A percentile compares a stretch with the other conserved stretches of the same genome.
phyloP scores from a whole-genome alignment of 2,329 filamentous ascomycete species.

The Cladosporium sp. region DNA sequence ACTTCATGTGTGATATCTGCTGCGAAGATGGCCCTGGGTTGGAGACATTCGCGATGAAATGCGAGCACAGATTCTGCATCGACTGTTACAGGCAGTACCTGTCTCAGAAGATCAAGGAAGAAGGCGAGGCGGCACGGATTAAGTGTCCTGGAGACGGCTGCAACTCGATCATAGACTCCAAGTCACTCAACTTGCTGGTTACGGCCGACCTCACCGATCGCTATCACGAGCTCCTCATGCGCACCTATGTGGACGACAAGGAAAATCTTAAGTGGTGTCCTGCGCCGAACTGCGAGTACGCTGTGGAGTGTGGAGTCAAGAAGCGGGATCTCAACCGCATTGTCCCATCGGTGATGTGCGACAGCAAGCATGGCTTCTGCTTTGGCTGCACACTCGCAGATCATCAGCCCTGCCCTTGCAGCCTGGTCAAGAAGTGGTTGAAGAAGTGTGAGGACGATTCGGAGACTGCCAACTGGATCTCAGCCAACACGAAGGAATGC shows the following conservation, averaged over 20 bases:
- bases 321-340: slow-evolving; percentile 80
- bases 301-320: slow-evolving; percentile 84
- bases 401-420: slow-evolving; percentile 90
- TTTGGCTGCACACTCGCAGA: slow-evolving; percentile 90
- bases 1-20: slow-evolving; percentile 92
- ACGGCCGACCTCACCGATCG: slow-evolving; percentile 57
- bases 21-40: slow-evolving; percentile 81
- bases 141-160: slow-evolving; percentile 89
- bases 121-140: slow-evolving; percentile 92
- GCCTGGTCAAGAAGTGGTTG: slow-evolving; percentile 89
- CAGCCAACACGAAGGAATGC: slow-evolving; percentile 97
- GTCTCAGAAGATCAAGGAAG: slow-evolving; percentile 87
- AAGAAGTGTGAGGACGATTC: slow-evolving; percentile 99
- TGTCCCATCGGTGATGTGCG: slow-evolving; percentile 86
- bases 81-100: slow-evolving; percentile 92
- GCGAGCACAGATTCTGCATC: slow-evolving; percentile 88
- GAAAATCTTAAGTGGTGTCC: slow-evolving; percentile 97
- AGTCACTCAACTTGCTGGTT: slow-evolving; percentile 77
- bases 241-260: slow-evolving; percentile 96
- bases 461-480: slow-evolving; percentile 99
- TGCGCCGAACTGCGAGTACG: slow-evolving; percentile 93
- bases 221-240: slow-evolving; percentile 83
- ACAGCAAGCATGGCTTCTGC: slow-evolving; percentile 85
- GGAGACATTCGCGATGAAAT: slow-evolving; percentile 89
- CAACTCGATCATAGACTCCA: slow-evolving; percentile 86